Conservation (phyloP, 2,329 filamentous ascomycete species). For the Proliferodiscus dingleyae region DNA sequence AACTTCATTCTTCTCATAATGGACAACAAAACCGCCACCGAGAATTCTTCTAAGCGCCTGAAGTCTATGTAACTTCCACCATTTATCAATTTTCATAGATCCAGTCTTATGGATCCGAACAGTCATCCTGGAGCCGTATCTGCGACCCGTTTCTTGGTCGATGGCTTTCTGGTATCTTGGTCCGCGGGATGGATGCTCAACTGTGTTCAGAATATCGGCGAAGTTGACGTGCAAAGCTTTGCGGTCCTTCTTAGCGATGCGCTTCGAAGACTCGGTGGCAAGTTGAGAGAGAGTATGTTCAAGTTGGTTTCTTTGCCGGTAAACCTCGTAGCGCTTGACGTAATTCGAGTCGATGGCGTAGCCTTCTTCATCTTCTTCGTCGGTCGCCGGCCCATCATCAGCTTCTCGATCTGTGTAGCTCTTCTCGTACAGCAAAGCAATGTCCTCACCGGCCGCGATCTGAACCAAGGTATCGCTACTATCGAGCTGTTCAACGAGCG, state of each 20-base stretch:
- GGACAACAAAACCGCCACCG: constrained; percentile 56
- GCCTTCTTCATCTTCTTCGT: constrained; percentile 36
- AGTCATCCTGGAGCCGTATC: constrained; percentile 57
- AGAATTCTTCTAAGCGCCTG: constrained; percentile 56
- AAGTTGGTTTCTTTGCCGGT: constrained; percentile 58
- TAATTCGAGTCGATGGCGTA: constrained; percentile 35
- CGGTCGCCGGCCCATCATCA: constrained; percentile 39
- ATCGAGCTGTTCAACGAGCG: constrained; percentile 66
- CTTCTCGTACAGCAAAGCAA: constrained; percentile 68
- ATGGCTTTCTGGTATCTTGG: constrained; percentile 62
- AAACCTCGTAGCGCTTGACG: constrained; percentile 63
- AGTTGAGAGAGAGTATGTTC: constrained; percentile 54
- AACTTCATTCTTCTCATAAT: constrained; percentile 58
- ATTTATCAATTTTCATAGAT: constrained; percentile 61
- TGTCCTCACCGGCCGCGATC: constrained; percentile 66
- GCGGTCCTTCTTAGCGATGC: constrained; percentile 61
- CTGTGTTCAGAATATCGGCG: constrained; percentile 58
- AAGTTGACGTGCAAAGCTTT: constrained; percentile 64
- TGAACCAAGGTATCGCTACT: constrained; percentile 58
- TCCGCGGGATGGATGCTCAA: constrained; percentile 62
- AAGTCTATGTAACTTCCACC: constrained; percentile 67
- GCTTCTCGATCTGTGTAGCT: constrained; percentile 43
- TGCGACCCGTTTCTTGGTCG: constrained; percentile 52
- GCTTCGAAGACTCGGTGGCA: constrained; percentile 54
- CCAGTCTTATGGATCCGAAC: constrained; percentile 55